Evolutionary conservation across 352 stramenopile species (phyloP), one percentile per base, ranked within the genome.

Genomic region (Pythium insidiosum): DNA sequence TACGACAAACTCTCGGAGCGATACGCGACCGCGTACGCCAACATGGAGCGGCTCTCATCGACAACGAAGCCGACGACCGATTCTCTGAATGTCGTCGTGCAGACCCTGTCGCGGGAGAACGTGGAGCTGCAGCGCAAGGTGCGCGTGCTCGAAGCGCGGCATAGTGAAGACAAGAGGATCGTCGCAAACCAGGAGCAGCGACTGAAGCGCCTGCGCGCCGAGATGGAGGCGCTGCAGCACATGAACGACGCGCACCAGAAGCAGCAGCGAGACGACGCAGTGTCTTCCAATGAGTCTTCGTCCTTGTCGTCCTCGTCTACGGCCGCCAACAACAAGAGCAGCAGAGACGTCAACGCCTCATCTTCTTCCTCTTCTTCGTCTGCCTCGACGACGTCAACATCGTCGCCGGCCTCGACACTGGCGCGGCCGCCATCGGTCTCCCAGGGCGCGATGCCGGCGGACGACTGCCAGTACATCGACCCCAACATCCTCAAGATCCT

Each of bases 401-500:
- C 20, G 28, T 33, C 28, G 9, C 28, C 28, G 28, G 28, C 28
- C 9, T 15, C 9, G 9, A 33, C 28, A 15, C 28, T 15, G 15
- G 28, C 28, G 9, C 9, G 9, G 9, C 47, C 23, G 10, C 34
- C 11, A 15, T n/a, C 15, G 6, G 30, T 28, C 34, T 74, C 16
- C 43, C 26, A 45, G 13, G 13, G 13, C 7, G 58, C 76, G 13
- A n/a, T n/a, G n/a, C 57, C 50, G 15, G 51, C 55, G 5, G 72
- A 82, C 20, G 65, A 71, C 2, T 74, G 73, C 15, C 69, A 80
- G 36, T 89, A 82, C 45, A 84, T 89, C 30, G 77, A 86, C 44
- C 77, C 77, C 2, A 87, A 68, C 59, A 84, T 89, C 53, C 54
- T 89, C 21, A 86, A 86, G 19, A 72, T 89, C 20, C 54, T 89